Percentiles rank a stretch among this genome's conserved stretches.
Conservation (phyloP, 805 yeast species). For the Priceomyces medius region DNA sequence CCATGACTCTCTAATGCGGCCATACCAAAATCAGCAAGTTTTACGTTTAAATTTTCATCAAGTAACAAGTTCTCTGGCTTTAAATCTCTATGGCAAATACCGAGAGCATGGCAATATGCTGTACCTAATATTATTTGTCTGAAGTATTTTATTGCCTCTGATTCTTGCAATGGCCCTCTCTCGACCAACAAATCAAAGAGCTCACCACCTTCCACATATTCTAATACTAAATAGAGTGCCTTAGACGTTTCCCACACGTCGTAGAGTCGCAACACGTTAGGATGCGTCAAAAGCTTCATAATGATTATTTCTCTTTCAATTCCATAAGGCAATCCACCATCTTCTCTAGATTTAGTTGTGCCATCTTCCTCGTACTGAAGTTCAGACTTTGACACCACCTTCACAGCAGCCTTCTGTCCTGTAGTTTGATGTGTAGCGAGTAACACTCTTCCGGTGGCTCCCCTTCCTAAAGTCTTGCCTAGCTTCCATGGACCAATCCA, state of each 20-base stretch:
- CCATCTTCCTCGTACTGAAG: slow-evolving; percentile 34
- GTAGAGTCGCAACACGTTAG: slow-evolving; percentile 87
- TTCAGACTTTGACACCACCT: slow-evolving; percentile 71
- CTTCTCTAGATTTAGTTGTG: slow-evolving; percentile 9
- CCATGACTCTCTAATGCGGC: slow-evolving; percentile 90
- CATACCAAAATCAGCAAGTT: slow-evolving; percentile 99
- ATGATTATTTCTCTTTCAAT: slow-evolving; percentile 96
- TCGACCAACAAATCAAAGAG: slow-evolving; percentile 88
- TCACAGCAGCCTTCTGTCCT: slow-evolving; percentile 80
- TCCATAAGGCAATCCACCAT: slow-evolving; percentile 84
- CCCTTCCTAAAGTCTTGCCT: slow-evolving; percentile 77
- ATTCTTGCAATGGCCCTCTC: slow-evolving; percentile 82
- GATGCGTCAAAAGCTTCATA: slow-evolving; percentile 92
- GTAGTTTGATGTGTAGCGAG: slow-evolving; percentile 67
- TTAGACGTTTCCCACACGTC: slow-evolving; percentile 89
- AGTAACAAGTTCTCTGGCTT: slow-evolving; percentile 78
- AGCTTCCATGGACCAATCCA: slow-evolving; percentile 80
- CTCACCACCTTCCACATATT: slow-evolving; percentile 97
- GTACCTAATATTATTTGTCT: slow-evolving; percentile 83
- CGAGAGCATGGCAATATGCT: slow-evolving; percentile 79
- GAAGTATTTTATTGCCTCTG: slow-evolving; percentile 87
- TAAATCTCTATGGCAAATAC: slow-evolving; percentile 85
- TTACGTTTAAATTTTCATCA: slow-evolving; percentile 83
- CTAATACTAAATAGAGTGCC: slow-evolving; percentile 81
- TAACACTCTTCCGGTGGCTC: slow-evolving; percentile 79